Conservation (phyloP, 805 yeast species). For the Wickerhamiella sergipiensis region DNA sequence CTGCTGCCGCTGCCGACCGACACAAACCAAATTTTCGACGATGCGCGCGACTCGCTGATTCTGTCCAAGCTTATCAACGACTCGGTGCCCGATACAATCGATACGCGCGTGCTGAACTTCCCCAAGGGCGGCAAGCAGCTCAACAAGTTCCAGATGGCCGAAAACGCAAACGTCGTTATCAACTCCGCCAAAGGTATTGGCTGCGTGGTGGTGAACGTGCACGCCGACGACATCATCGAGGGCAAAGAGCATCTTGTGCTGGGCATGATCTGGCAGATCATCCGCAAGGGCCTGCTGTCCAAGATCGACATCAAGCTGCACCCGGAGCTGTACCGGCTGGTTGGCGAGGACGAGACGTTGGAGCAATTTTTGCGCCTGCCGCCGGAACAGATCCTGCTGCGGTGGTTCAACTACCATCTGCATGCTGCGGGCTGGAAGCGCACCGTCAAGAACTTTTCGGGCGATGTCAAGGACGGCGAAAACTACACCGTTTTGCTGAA, state of each 20-base stretch:
- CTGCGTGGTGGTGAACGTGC: constrained; percentile 94
- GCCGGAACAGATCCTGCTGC: constrained; percentile 88
- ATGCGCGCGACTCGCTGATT: constrained; percentile 88
- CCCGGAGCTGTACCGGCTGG: constrained; percentile 86
- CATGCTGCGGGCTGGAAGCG: constrained; percentile 84
- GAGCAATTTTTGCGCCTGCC: constrained; percentile 94
- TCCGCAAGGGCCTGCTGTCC: constrained; percentile 85
- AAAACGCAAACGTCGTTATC: constrained; percentile 93
- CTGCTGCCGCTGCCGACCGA: constrained; percentile 87
- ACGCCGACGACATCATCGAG: constrained; percentile 91
- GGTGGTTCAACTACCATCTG: constrained; percentile 96
- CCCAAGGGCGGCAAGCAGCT: constrained; percentile 70
- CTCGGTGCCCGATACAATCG: constrained; percentile 96
- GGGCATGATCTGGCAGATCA: constrained; percentile 96
- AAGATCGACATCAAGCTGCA: constrained; percentile 93
- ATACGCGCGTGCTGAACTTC: constrained; percentile 87
- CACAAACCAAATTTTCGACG: constrained; percentile 90
- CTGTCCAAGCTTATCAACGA: constrained; percentile 89
- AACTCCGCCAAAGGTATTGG: constrained; percentile 99
- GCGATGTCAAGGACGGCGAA: constrained; percentile 89
- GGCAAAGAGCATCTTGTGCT: constrained; percentile 92
- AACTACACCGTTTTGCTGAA: constrained; percentile 80
- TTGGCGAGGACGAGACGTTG: constrained; percentile 92
- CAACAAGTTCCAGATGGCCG: constrained; percentile 90
- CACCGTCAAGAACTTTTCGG: constrained; percentile 72